Evolutionary conservation across 805 yeast species (phyloP).

Genomic region (Starmerella cellae): DNA sequence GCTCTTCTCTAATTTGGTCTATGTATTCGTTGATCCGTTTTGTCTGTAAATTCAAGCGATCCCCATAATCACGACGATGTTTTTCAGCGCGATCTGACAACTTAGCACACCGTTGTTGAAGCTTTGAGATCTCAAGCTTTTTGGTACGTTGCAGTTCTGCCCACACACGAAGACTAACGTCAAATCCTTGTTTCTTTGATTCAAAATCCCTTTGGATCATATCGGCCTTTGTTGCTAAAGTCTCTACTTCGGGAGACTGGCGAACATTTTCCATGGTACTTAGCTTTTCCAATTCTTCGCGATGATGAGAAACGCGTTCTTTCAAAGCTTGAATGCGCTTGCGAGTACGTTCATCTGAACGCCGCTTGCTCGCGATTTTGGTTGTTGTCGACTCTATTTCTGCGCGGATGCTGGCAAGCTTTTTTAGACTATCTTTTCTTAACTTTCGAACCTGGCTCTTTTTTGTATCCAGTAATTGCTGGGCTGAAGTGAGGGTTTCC

Average conservation of each 20-base stretch:
- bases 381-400: conserved; percentile 10
- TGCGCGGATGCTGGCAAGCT: conserved; percentile 5
- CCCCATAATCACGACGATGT: conserved; percentile 2
- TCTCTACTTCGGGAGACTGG: background rate
- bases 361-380: conserved; percentile 9
- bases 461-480: conserved; percentile 1
- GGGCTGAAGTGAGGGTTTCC: conserved; percentile 4
- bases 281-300: conserved; percentile 5
- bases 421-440: conserved; percentile 10
- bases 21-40: conserved; percentile 3
- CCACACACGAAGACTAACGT: conserved; percentile 10
- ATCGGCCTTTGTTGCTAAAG: conserved; percentile 5
- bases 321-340: conserved; percentile 13
- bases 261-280: background rate
- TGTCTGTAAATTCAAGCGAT: background rate
- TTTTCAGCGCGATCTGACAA: conserved; percentile 5
- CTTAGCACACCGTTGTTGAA: conserved; percentile 8
- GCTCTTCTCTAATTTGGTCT: conserved; percentile 8
- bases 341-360: conserved; percentile 16
- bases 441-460: conserved; percentile 9
- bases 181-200: conserved; percentile 8
- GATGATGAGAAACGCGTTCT: conserved; percentile 15
- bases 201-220: conserved; percentile 4
- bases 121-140: conserved; percentile 5
- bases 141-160: conserved; percentile 10